Percentiles rank a stretch among this genome's conserved stretches.
Conservation (phyloP, 2,329 filamentous ascomycete genomes). For the Nothophaeocryptopus gaeumannii region DNA sequence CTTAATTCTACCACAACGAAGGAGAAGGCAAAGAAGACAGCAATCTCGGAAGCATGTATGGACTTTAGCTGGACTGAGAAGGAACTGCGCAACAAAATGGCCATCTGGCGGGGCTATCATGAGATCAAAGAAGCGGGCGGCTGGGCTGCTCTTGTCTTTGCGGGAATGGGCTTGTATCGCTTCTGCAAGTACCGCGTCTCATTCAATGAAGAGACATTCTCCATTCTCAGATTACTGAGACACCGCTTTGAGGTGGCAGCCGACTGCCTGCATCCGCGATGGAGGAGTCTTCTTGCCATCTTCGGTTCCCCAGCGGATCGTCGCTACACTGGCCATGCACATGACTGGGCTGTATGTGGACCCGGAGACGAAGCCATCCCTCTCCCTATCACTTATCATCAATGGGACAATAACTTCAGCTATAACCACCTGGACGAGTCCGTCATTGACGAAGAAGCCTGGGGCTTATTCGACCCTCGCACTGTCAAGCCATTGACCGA, state of each 20-base stretch:
- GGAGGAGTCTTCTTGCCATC: constrained; percentile 51
- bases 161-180: constrained; percentile 57
- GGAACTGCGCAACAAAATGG: constrained; percentile 54
- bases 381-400: constrained; percentile 47
- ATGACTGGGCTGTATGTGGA: constrained; percentile 51
- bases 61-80: constrained; percentile 58
- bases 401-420: constrained; percentile 47
- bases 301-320: constrained; percentile 44
- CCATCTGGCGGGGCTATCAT: constrained; percentile 58
- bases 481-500: constrained; percentile 36
- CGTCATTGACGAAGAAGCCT: constrained; percentile 48
- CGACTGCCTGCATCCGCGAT: constrained; percentile 37
- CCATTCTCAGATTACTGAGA: constrained; percentile 44
- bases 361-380: constrained; percentile 44
- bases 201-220: constrained; percentile 52
- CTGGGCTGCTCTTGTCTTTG: constrained; percentile 56
- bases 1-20: constrained; percentile 32
- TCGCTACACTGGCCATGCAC: constrained; percentile 49
- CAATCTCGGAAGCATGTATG: constrained; percentile 53
- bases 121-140: constrained; percentile 58
- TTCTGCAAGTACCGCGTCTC: constrained; percentile 60
- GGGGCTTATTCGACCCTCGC: constrained; percentile 52
- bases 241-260: constrained; percentile 43
- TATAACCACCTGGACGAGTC: constrained; percentile 53
- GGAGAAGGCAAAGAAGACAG: constrained; percentile 51